Evolutionary conservation across 371 early-diverging fungal species (phyloP).

Genomic region (Mucor sp.): DNA sequence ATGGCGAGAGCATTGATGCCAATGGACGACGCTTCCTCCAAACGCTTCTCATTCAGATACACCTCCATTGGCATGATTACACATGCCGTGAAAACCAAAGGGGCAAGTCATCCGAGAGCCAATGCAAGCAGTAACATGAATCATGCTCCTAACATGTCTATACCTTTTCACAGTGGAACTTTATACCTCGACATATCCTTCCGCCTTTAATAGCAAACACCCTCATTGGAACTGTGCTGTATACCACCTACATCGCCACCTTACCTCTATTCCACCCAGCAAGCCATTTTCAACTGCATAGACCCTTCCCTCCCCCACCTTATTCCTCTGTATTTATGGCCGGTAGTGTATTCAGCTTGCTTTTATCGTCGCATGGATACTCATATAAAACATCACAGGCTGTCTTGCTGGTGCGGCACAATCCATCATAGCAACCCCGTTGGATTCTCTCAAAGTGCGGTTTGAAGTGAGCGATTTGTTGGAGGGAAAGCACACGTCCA

Average conservation of each 20-base stretch:
- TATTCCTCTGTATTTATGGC: constrained; percentile 62
- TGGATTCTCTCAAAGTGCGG: constrained; percentile 74
- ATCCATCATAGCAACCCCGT: constrained; percentile 72
- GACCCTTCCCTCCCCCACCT: constrained; percentile 64
- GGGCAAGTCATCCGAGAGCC: constrained; percentile 30
- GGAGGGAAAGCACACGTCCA: constrained; percentile 73
- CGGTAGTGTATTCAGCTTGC: constrained; percentile 18
- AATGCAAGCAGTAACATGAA: not conserved
- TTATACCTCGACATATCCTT: constrained; percentile 72
- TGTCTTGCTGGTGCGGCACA: constrained; percentile 77
- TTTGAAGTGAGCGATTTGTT: constrained; percentile 76
- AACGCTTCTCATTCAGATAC: constrained; percentile 59
- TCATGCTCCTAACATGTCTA: not conserved
- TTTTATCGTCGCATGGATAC: not conserved
- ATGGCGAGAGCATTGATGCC: constrained; percentile 77
- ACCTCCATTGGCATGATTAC: constrained; percentile 78
- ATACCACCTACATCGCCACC: constrained; percentile 59
- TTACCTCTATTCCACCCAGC: constrained; percentile 63
- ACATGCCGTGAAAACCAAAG: constrained; percentile 67
- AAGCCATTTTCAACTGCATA: constrained; percentile 52
- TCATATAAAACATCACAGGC: constrained; percentile 27
- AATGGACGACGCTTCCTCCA: constrained; percentile 36
- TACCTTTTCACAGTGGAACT: constrained; percentile 44
- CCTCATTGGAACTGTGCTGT: constrained; percentile 70
- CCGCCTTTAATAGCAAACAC: constrained; percentile 80